A percentile compares a stretch with the other conserved stretches of the same genome.
These are phyloP conservation scores for Conoideocrella luteorostrata DNA, from an alignment of 2,329 filamentous ascomycete genomes.

Conservation along the genomic window DNA sequence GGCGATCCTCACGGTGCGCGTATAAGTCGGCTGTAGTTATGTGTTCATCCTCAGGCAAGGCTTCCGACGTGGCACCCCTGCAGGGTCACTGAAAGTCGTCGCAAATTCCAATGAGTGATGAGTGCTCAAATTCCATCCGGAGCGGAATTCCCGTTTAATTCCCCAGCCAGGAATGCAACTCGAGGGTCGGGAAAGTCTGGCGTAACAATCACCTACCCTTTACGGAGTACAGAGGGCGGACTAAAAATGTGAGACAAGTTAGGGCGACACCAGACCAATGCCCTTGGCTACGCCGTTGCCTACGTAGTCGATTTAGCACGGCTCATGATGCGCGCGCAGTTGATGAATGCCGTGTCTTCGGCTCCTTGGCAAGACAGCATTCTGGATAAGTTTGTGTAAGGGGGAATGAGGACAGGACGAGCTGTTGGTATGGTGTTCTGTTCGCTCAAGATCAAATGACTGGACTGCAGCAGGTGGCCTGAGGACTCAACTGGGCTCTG, in stretches of 20 bases:
- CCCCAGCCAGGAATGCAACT: conserved; percentile 35
- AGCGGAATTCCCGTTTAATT: conserved; percentile 33
- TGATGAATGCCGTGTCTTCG: conserved; percentile 31
- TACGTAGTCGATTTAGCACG: conserved; percentile 14
- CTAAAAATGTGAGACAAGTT: conserved; percentile 17
- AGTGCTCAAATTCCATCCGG: conserved; percentile 38
- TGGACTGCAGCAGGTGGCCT: conserved; percentile 8
- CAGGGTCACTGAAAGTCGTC: conserved; percentile 30
- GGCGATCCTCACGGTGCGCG: conserved; percentile 17
- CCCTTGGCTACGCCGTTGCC: conserved; percentile 23
- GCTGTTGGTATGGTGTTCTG: conserved; percentile 30
- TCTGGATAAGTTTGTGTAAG: conserved; percentile 19
- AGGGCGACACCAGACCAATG: conserved; percentile 19
- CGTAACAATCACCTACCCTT: conserved; percentile 41
- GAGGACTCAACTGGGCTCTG: background rate
- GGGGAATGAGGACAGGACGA: conserved; percentile 31
- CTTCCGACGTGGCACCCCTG: conserved; percentile 33
- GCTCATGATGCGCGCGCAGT: conserved; percentile 25
- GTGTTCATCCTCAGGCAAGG: conserved; percentile 17
- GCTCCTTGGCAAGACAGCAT: conserved; percentile 38
- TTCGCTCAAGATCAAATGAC: conserved; percentile 27
- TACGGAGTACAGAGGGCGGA: conserved; percentile 26
- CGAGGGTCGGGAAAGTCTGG: conserved; percentile 40
- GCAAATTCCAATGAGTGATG: conserved; percentile 22
- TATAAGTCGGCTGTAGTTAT: conserved; percentile 20